Percentiles rank a stretch among this genome's conserved stretches.
Conservation (phyloP, 1,139 yeast species). For the Blastobotrys capitulatus region DNA sequence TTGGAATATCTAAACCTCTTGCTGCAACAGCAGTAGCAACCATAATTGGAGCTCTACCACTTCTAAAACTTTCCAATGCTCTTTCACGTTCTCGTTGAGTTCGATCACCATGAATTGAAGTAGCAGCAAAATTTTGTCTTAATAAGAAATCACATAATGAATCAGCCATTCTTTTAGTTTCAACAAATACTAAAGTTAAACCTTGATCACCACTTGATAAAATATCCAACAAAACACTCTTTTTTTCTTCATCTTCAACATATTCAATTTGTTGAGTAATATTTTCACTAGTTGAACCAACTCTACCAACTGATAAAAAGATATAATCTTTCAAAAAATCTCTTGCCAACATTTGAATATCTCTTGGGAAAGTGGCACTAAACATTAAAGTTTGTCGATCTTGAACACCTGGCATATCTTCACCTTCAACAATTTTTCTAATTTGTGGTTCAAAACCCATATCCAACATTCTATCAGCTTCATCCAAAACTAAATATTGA, state of each 20-base stretch:
- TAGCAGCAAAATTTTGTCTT: conserved; percentile 88
- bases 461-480: conserved; percentile 99
- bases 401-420: conserved; percentile 91
- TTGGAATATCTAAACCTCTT: conserved; percentile 99
- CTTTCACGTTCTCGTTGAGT: conserved; percentile 97
- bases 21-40: conserved; percentile 99
- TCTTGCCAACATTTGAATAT: conserved; percentile 93
- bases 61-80: conserved; percentile 84
- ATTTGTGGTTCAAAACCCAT: conserved; percentile 99
- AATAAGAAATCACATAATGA: conserved; percentile 87
- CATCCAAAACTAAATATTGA: conserved; percentile 92
- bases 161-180: conserved; percentile 98
- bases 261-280: conserved; percentile 89
- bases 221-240: conserved; percentile 84
- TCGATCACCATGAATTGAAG: conserved; percentile 99
- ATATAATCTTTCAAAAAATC: conserved; percentile 95
- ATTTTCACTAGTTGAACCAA: conserved; percentile 96
- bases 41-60: conserved; percentile 83
- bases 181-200: conserved; percentile 90
- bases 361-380: conserved; percentile 98
- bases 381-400: conserved; percentile 97
- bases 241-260: conserved; percentile 95
- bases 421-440: conserved; percentile 94
- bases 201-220: conserved; percentile 68
- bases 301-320: conserved; percentile 96